Evolutionary conservation across 2,329 filamentous ascomycete species (phyloP), one percentile per base, ranked within the genome.

Genomic region (Capronia americana): DNA sequence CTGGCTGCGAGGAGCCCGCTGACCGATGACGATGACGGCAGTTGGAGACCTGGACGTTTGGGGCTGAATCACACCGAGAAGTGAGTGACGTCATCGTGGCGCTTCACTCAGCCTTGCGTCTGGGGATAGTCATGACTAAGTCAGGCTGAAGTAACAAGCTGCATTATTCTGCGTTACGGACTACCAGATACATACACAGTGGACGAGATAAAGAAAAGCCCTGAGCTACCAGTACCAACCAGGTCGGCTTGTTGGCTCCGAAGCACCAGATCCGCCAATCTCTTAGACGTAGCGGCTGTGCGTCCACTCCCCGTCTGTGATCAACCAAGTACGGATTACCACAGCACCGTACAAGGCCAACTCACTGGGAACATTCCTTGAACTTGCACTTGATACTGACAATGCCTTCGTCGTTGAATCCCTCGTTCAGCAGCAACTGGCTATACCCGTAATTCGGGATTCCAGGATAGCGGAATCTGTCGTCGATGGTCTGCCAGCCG

Each of bases 1-100:
- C 11, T 6, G 7, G 32, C 24, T n/a, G 14, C n/a, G 34, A 20
- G 20, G 14, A 41, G 14, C 34, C 61, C 23, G 53, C 32, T 61
- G 57, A 61, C 57, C 61, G 65, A 67, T 67, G 65, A 67, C 61
- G 65, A 67, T 67, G 65, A 64, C 65, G 61, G 54, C 38, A 20
- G 38, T 44, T 5, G 17, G 17, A 6, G 38, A 44, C 8, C 14
- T n/a, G 2, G 38, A 17, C 17, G 17, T n/a, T 7, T 7, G 38
- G 57, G 20, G 48, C 8, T 3, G 46, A 28, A 14, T 7, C 23
- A 24, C 23, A 17, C 11, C 7, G 20, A 24, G 12, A 24, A 41
- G n/a, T 6, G 26, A 57, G 11, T 28, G 53, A 57, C 61, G 53
- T 57, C 61, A 53, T 58, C n/a, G 61, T 57, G 61, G 53, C 46